Evolutionary conservation across 352 stramenopile genomes (phyloP).

Genomic region (Thalassiosira mediterranea): DNA sequence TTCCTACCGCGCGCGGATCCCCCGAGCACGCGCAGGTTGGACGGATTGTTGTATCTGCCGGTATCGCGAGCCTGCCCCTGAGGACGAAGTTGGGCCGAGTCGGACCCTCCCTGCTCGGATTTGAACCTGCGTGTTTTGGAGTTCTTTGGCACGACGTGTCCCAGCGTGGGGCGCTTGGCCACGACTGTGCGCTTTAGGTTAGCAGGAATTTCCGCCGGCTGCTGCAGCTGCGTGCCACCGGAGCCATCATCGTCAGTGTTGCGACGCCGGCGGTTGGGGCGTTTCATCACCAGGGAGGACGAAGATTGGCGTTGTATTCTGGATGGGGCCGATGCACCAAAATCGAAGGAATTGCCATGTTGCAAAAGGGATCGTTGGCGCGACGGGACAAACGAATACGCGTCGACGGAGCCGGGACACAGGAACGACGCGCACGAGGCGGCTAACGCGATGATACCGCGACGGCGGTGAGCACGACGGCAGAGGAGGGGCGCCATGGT

Average conservation of each 20-base stretch:
- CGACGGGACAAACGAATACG: constrained; percentile 37
- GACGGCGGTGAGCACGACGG: neutral
- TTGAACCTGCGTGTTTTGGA: constrained; percentile 35
- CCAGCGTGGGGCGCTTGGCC: constrained; percentile 64
- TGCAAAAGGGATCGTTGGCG: constrained; percentile 17
- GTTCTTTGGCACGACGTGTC: constrained; percentile 75
- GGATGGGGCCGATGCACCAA: neutral
- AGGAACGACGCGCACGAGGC: constrained; percentile 17
- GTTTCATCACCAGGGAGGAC: constrained; percentile 37
- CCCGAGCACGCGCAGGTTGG: constrained; percentile 77
- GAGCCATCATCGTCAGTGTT: neutral
- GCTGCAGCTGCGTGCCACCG: neutral
- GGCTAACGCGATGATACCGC: constrained; percentile 2
- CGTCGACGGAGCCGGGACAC: neutral
- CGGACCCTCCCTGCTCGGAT: constrained; percentile 55
- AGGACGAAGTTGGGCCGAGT: constrained; percentile 57
- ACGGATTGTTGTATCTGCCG: constrained; percentile 74
- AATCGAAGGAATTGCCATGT: constrained; percentile 6
- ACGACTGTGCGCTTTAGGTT: constrained; percentile 74
- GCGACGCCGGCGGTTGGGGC: constrained; percentile 11
- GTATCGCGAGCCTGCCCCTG: constrained; percentile 68
- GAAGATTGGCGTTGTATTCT: neutral
- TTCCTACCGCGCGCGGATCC: constrained; percentile 68
- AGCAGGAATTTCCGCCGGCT: constrained; percentile 51
- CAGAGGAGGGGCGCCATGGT: constrained; percentile 2